These are phyloP conservation scores for Aureobasidium sp. DNA, from an alignment of 2,329 filamentous ascomycete species.

Conservation along the genomic window DNA sequence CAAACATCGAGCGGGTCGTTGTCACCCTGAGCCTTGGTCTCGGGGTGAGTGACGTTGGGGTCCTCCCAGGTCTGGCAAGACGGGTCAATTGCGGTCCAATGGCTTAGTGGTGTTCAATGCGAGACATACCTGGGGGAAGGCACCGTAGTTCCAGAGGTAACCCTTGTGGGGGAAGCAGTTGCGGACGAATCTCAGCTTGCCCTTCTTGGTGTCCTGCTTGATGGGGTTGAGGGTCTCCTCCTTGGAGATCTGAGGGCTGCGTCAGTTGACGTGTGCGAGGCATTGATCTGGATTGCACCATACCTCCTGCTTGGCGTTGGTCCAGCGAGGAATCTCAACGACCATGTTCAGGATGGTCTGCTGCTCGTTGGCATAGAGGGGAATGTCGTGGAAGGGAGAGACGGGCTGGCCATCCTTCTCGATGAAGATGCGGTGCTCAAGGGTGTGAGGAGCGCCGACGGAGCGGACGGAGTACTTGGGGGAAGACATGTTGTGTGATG, in stretches of 20 bases:
- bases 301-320: constrained; percentile 99
- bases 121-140: constrained; percentile 80
- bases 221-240: constrained; percentile 97
- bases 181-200: constrained; percentile 97
- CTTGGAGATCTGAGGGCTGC: constrained; percentile 77
- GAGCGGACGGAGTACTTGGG: constrained; percentile 73
- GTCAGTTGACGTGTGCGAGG: constrained; percentile 2
- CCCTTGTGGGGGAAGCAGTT: constrained; percentile 99
- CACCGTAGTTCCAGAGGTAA: constrained; percentile 99
- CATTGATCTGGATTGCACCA: constrained; percentile 30
- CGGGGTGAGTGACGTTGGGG: constrained; percentile 88
- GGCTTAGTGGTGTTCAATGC: neutral
- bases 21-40: constrained; percentile 99
- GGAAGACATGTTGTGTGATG: constrained; percentile 46
- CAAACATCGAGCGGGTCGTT: constrained; percentile 99
- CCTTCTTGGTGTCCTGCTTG: constrained; percentile 99
- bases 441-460: constrained; percentile 81
- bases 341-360: constrained; percentile 98
- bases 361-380: constrained; percentile 93
- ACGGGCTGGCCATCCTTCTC: constrained; percentile 93
- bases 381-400: constrained; percentile 97
- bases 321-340: constrained; percentile 99
- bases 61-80: constrained; percentile 87
- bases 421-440: constrained; percentile 95
- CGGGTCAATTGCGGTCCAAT: constrained; percentile 14